Conservation (phyloP, 306 rosid species). For the Cicer arietinum region DNA sequence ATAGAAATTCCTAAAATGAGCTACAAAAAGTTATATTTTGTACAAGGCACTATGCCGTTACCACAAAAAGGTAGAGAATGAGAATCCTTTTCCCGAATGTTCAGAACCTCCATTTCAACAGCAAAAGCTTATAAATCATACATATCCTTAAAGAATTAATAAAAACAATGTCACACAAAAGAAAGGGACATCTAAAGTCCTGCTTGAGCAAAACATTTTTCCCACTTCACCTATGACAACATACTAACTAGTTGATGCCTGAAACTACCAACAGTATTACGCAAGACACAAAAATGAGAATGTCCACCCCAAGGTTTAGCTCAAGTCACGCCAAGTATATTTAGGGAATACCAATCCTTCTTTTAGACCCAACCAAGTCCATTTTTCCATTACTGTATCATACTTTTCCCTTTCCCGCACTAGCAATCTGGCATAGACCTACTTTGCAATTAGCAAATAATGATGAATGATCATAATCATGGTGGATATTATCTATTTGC, state of each 20-base stretch:
- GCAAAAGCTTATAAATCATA: background rate
- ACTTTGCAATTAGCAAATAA: background rate
- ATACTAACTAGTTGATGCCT: conserved; percentile 16
- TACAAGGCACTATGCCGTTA: too few relatives aligned
- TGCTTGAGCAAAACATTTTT: background rate
- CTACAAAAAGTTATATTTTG: too few relatives aligned
- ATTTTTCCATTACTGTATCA: background rate
- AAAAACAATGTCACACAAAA: background rate
- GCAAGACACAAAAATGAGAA: background rate
- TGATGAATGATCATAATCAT: background rate
- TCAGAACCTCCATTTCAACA: conserved; percentile 14
- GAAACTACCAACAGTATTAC: background rate
- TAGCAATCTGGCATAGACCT: background rate
- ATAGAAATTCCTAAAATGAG: too few relatives aligned
- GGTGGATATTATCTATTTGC: background rate
- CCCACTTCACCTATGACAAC: conserved; percentile 1
- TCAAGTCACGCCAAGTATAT: background rate
- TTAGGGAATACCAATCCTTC: background rate
- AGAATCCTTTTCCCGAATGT: background rate
- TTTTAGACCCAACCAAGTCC: conserved; percentile 1
- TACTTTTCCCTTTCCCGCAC: background rate
- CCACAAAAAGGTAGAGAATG: too few relatives aligned
- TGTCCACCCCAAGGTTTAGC: background rate
- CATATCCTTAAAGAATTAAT: background rate
- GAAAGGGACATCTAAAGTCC: background rate